Percentiles rank a stretch among this genome's conserved stretches.
Evolutionary conservation across 495 filamentous ascomycete genomes (phyloP).

Genomic region (Aspergillus taichungensis): DNA sequence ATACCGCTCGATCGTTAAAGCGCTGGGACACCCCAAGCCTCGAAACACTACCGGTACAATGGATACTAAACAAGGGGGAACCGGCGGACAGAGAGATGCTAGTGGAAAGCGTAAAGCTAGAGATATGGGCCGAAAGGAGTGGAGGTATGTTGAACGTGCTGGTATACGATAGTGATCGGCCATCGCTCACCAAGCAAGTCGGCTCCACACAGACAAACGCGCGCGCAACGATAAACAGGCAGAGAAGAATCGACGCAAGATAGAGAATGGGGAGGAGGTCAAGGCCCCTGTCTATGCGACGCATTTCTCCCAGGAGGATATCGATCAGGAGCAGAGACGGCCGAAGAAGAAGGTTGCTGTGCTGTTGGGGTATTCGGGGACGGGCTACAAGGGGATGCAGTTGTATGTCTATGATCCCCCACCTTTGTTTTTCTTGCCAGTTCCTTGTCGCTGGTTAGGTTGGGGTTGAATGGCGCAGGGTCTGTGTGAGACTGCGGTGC

Average conservation of each 20-base stretch:
- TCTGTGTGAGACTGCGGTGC: neutral
- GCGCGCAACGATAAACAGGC: conserved; percentile 49
- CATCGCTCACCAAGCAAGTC: conserved; percentile 55
- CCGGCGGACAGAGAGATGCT: conserved; percentile 26
- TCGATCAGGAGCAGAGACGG: conserved; percentile 70
- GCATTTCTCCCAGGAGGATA: conserved; percentile 65
- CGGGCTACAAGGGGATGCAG: conserved; percentile 97
- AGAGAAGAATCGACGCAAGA: conserved; percentile 49
- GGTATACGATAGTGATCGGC: conserved; percentile 7
- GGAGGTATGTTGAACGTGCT: conserved; percentile 40
- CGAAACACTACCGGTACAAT: conserved; percentile 11
- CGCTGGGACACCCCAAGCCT: too few relatives aligned
- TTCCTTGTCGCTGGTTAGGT: too few relatives aligned
- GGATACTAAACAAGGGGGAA: conserved; percentile 34
- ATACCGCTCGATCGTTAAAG: too few relatives aligned
- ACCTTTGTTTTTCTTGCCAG: too few relatives aligned
- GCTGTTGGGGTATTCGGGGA: conserved; percentile 88
- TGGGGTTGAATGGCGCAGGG: neutral
- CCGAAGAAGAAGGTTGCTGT: conserved; percentile 96
- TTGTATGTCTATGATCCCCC: conserved; percentile 45
- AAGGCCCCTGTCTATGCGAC: conserved; percentile 40
- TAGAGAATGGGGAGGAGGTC: conserved; percentile 38
- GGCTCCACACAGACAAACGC: conserved; percentile 54
- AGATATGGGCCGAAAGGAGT: conserved; percentile 59
- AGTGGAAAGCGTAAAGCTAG: conserved; percentile 47